Evolutionary conservation across 306 rosid species (phyloP).

Genomic region (Acacia confusa): DNA sequence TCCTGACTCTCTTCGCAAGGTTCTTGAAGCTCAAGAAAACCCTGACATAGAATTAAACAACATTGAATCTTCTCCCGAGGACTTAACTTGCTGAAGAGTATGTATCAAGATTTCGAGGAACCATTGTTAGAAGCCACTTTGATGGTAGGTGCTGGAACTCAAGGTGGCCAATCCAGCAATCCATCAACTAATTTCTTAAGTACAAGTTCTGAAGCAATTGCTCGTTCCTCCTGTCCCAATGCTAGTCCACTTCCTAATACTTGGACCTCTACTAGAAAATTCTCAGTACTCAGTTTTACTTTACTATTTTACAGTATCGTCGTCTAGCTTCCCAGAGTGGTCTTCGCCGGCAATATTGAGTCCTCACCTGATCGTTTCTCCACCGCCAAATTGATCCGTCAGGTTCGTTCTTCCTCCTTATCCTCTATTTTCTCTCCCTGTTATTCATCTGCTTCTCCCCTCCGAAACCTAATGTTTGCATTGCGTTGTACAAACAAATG

Average conservation of each 20-base stretch:
- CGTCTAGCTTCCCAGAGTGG: too few relatives aligned
- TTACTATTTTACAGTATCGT: too few relatives aligned
- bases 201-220: constrained; percentile 48
- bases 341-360: constrained; percentile 26
- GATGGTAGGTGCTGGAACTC: constrained; percentile 19
- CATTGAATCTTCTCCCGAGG: constrained; percentile 90
- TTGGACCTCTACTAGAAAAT: constrained; percentile 61
- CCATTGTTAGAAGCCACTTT: constrained; percentile 79
- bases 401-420: constrained; percentile 37
- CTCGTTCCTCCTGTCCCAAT: too few relatives aligned
- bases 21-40: constrained; percentile 83
- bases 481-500: background rate
- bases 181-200: constrained; percentile 50
- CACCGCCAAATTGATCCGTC: constrained; percentile 56
- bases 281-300: too few relatives aligned
- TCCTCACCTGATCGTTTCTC: constrained; percentile 58
- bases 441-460: background rate
- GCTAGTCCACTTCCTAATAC: constrained; percentile 81
- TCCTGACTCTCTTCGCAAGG: constrained; percentile 78
- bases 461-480: background rate
- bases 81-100: constrained; percentile 85
- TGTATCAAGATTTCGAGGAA: constrained; percentile 88
- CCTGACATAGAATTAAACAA: constrained; percentile 92
- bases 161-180: constrained; percentile 53
- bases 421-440: background rate